Percentiles rank a stretch among this genome's conserved stretches.
phyloP scores from a whole-genome alignment of 2,329 filamentous ascomycete genomes.

The Byssothecium circinans region DNA sequence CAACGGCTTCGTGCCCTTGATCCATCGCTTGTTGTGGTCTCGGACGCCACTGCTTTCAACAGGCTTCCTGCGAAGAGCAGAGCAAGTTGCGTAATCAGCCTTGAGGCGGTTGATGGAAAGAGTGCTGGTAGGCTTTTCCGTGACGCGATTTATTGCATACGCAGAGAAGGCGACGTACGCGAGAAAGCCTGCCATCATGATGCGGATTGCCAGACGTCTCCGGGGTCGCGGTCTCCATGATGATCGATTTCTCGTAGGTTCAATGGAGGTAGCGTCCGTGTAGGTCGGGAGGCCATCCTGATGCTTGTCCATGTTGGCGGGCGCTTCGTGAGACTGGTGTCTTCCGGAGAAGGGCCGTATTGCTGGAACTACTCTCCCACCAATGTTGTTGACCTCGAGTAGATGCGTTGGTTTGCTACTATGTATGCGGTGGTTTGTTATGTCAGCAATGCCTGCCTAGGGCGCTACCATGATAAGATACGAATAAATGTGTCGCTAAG shows the following conservation, averaged over 20 bases:
- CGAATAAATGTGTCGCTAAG: too few species aligned
- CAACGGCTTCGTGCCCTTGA: conserved; percentile 61
- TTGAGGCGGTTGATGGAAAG: conserved; percentile 59
- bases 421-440: too few species aligned
- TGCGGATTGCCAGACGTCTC: conserved; percentile 19
- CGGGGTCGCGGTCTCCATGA: conserved; percentile 18
- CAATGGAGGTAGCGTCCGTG: conserved; percentile 19
- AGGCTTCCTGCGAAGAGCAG: conserved; percentile 58
- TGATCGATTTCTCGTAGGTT: conserved; percentile 1
- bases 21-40: conserved; percentile 62
- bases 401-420: too few species aligned
- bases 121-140: conserved; percentile 11
- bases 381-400: neutral
- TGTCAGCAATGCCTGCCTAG: too few species aligned
- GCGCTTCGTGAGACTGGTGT: neutral
- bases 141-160: conserved; percentile 20
- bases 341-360: too few species aligned
- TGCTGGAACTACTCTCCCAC: neutral
- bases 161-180: conserved; percentile 23
- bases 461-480: too few species aligned
- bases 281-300: conserved; percentile 24
- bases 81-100: conserved; percentile 59
- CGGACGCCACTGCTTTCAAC: conserved; percentile 59
- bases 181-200: conserved; percentile 21
- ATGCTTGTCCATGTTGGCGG: conserved; percentile 22